A percentile compares a stretch with the other conserved stretches of the same genome.
Conservation (phyloP, 2,329 filamentous ascomycete genomes). For the Fusarium sp. region DNA sequence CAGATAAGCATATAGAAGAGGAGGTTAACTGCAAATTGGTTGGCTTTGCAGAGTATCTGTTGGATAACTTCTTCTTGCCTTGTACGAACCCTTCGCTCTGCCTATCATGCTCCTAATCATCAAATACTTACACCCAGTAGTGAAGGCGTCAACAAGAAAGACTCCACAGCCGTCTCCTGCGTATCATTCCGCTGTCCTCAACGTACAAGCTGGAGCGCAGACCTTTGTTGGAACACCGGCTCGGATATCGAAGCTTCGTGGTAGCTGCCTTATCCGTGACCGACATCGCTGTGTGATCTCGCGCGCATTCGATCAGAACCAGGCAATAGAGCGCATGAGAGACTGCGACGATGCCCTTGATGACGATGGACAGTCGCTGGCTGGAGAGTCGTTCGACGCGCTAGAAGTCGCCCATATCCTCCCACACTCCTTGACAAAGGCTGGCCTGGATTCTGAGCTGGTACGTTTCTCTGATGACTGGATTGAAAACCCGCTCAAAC, state of each 20-base stretch:
- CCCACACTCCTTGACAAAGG: conserved; percentile 14
- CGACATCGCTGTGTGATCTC: conserved; percentile 23
- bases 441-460: background rate
- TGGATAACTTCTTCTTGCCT: background rate
- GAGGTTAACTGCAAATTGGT: background rate
- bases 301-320: conserved; percentile 7
- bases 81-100: background rate
- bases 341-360: background rate
- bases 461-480: background rate
- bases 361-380: background rate
- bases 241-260: conserved; percentile 4
- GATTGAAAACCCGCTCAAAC: background rate
- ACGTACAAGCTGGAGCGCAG: conserved; percentile 6
- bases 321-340: conserved; percentile 7
- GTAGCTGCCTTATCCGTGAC: conserved; percentile 18
- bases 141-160: conserved; percentile 20
- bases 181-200: conserved; percentile 16
- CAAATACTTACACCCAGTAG: background rate
- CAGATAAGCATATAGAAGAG: background rate
- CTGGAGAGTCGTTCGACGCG: background rate
- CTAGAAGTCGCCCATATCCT: conserved; percentile 22
- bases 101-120: background rate
- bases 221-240: conserved; percentile 16
- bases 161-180: conserved; percentile 18
- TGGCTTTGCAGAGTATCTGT: background rate